These are phyloP conservation scores for Penicillium sp. DNA, from an alignment of 2,329 filamentous ascomycete species.

Conservation along the genomic window DNA sequence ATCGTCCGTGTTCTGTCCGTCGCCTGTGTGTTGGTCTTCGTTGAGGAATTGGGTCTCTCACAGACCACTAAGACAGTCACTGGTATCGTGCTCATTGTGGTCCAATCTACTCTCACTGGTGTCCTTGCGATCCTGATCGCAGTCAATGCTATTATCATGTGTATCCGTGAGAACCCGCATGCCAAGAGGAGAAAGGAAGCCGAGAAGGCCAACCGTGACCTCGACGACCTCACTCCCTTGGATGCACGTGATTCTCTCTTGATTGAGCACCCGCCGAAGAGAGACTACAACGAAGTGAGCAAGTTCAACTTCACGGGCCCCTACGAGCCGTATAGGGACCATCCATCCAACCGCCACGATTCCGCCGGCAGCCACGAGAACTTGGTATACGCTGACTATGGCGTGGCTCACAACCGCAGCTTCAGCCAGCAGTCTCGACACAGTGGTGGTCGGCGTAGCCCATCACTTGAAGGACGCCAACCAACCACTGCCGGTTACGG, in stretches of 20 bases:
- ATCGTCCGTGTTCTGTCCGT: slow-evolving; percentile 87
- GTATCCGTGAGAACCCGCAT: slow-evolving; percentile 87
- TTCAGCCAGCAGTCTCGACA: slow-evolving; percentile 31
- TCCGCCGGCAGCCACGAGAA: slow-evolving; percentile 40
- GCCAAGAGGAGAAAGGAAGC: slow-evolving; percentile 85
- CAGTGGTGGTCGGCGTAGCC: slow-evolving; percentile 28
- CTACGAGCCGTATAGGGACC: slow-evolving; percentile 47
- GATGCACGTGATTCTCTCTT: slow-evolving; percentile 74
- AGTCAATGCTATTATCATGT: slow-evolving; percentile 84
- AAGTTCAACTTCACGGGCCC: slow-evolving; percentile 46
- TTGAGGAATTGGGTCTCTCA: slow-evolving; percentile 85
- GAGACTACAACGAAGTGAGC: slow-evolving; percentile 42
- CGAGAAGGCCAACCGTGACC: slow-evolving; percentile 75
- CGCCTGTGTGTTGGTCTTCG: slow-evolving; percentile 86
- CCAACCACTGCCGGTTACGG: slow-evolving; percentile 38
- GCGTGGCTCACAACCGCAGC: slow-evolving; percentile 32
- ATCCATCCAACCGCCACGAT: slow-evolving; percentile 29
- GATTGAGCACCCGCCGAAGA: slow-evolving; percentile 60
- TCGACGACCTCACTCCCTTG: slow-evolving; percentile 82
- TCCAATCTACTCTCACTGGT: slow-evolving; percentile 83
- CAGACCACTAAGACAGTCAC: slow-evolving; percentile 94
- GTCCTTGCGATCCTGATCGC: slow-evolving; percentile 83
- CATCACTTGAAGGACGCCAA: slow-evolving; percentile 37
- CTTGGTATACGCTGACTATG: slow-evolving; percentile 36
- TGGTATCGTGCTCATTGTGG: slow-evolving; percentile 88